Base-by-base conservation (phyloP, 176 grass and related monocot genomes). In the Alloteropsis semialata region DNA sequence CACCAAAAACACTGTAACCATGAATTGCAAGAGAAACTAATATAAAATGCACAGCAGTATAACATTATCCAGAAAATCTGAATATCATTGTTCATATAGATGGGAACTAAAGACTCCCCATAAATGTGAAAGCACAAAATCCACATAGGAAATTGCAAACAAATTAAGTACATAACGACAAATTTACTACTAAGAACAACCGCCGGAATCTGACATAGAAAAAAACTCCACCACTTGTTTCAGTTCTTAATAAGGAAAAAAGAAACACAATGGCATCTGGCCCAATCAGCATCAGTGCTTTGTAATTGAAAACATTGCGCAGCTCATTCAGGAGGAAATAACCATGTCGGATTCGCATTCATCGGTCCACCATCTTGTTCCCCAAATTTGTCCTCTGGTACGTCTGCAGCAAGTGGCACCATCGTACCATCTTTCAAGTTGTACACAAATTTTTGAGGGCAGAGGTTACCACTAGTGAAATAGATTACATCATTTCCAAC, bases 351-450 rank as follows among this genome's bases (percentile, higher is more conserved):
- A n/a, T n/a, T 39, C 15, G 72, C 21, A 56, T 36, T 56, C 33
- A 36, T 53, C 30, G 12, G 1, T 3, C 6, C 24, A 5, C 30
- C 72, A 75, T 75, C 50, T 39, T 32, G 12, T 75, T 19, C 6
- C 50, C 33, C 16, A 39, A 75, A 12, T 3, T 56, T 57, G 11
- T 2, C 21, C 0, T 39, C 25, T 55, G 22, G 10, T 55, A 8
- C 21, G 53, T 55, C 53, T 55, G 53, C 21, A 55, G 4, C 51
- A 42, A 68, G 38, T 68, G 21, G 37, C 24, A 21, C 65, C 37
- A 42, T 25, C 19, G 74, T 65, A 9, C 46, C 46, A 79, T 73
- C 81, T 30, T n/a, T 73, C 57, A 84, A 73, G 27, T 57, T 88
- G 66, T 79, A 79, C 6, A 88, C 75, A 43, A 69, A 68, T 14